phyloP scores from a whole-genome alignment of 2,329 filamentous ascomycete genomes.

The Atkinsonella hypoxylon region DNA sequence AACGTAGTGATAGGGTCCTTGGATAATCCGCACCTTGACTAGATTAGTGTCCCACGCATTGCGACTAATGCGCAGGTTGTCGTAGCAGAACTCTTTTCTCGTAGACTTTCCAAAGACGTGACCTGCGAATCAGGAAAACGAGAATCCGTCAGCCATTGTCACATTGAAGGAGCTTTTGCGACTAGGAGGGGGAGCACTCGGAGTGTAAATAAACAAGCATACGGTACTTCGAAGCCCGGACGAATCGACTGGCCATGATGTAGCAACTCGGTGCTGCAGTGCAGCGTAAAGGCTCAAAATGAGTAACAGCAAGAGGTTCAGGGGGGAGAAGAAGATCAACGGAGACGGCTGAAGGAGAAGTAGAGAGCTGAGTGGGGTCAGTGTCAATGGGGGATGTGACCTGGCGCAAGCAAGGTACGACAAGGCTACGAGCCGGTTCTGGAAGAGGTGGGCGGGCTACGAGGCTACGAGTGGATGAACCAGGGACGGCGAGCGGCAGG shows the following conservation, averaged over 20 bases:
- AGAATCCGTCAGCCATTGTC: not conserved
- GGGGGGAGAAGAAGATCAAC: conserved; percentile 1
- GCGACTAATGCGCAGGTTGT: conserved; percentile 91
- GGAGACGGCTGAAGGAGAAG: conserved; percentile 9
- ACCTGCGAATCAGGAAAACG: conserved; percentile 40
- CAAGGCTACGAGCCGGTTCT: not conserved
- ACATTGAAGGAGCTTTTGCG: not conserved
- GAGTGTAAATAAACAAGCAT: conserved; percentile 21
- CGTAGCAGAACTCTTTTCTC: conserved; percentile 96
- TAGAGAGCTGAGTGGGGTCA: conserved; percentile 2
- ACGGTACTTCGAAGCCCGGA: conserved; percentile 59
- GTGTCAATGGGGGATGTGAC: conserved; percentile 1
- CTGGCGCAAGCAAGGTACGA: not conserved
- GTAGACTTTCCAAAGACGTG: conserved; percentile 96
- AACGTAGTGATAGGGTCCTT: not conserved
- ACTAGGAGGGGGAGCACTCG: not conserved
- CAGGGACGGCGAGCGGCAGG: not conserved
- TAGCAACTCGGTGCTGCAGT: conserved; percentile 9
- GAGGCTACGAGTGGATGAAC: not conserved
- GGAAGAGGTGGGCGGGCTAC: not conserved
- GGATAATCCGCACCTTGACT: conserved; percentile 61
- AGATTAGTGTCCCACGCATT: conserved; percentile 99
- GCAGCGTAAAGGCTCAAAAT: conserved; percentile 1
- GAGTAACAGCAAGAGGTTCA: not conserved
- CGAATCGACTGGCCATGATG: conserved; percentile 51